Evolutionary conservation across 371 early-diverging fungal genomes (phyloP).

Genomic region (Apophysomyces variabilis): DNA sequence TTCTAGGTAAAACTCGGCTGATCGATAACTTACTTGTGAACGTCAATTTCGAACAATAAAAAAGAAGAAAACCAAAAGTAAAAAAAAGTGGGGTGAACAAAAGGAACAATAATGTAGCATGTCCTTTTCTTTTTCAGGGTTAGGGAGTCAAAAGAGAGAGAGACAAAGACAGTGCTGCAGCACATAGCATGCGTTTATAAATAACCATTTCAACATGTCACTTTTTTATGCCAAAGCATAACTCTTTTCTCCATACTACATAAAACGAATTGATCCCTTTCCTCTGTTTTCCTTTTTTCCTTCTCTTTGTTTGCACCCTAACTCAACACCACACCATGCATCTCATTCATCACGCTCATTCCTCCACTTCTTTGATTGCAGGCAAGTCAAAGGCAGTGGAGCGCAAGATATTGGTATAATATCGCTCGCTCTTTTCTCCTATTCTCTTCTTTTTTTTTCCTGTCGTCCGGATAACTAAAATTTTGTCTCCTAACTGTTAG

Average conservation of each 20-base stretch:
- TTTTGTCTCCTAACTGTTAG: not conserved
- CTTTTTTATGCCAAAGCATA: constrained; percentile 3
- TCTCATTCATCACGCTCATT: constrained; percentile 4
- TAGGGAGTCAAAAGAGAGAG: constrained; percentile 11
- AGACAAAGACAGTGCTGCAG: constrained; percentile 9
- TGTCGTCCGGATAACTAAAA: not conserved
- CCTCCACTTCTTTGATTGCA: constrained; percentile 8
- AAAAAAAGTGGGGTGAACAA: constrained; percentile 19
- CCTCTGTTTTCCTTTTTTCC: not conserved
- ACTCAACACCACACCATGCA: not conserved
- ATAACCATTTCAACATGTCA: not conserved
- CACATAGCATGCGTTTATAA: not conserved
- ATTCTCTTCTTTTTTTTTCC: not conserved
- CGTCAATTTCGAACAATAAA: constrained; percentile 15
- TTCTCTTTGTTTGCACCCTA: not conserved
- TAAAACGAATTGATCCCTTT: not conserved
- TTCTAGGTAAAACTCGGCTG: constrained; percentile 87
- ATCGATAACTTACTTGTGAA: constrained; percentile 91
- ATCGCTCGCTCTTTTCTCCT: not conserved
- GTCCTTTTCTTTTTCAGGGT: constrained; percentile 14
- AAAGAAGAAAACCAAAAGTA: constrained; percentile 14
- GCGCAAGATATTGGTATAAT: not conserved
- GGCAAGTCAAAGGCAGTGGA: constrained; percentile 1
- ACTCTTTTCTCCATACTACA: not conserved
- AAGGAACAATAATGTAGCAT: constrained; percentile 17